These are phyloP conservation scores for Hymenoscyphus linearis DNA, from an alignment of 2,329 filamentous ascomycete species.

Conservation along the genomic window DNA sequence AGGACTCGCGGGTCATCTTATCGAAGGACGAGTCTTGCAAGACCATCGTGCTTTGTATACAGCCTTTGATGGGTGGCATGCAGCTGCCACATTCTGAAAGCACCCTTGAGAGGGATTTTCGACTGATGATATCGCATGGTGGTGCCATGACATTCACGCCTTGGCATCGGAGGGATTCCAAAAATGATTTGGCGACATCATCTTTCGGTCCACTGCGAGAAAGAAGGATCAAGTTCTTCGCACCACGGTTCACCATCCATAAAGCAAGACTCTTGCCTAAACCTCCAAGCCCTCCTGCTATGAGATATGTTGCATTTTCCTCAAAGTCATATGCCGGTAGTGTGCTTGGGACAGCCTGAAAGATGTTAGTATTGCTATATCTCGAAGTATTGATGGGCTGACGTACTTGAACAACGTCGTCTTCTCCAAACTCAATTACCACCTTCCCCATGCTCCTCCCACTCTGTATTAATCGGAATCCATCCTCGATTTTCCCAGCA, in stretches of 20 bases:
- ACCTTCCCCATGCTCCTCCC: constrained; percentile 17
- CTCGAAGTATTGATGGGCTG: not conserved
- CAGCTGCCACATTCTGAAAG: not conserved
- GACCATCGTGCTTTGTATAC: constrained; percentile 44
- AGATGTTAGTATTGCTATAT: not conserved
- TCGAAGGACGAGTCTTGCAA: constrained; percentile 26
- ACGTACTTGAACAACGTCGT: constrained; percentile 20
- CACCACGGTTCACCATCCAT: constrained; percentile 24
- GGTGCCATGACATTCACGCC: constrained; percentile 40
- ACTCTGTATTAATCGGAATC: constrained; percentile 15
- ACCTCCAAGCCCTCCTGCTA: constrained; percentile 30
- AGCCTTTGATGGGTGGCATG: constrained; percentile 34
- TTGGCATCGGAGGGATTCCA: constrained; percentile 10
- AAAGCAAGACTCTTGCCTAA: constrained; percentile 24
- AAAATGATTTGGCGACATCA: constrained; percentile 6
- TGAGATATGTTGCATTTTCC: constrained; percentile 22
- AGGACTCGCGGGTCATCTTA: constrained; percentile 36
- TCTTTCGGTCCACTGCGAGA: constrained; percentile 21
- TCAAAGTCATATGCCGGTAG: constrained; percentile 11
- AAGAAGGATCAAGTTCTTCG: constrained; percentile 26
- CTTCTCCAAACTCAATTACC: constrained; percentile 2
- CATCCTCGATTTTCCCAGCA: constrained; percentile 11
- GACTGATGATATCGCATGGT: constrained; percentile 43
- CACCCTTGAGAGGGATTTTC: constrained; percentile 17
- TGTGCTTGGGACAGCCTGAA: constrained; percentile 1